Base-by-base conservation (phyloP, 179 eudicot genomes). In the Spergularia azorica region DNA sequence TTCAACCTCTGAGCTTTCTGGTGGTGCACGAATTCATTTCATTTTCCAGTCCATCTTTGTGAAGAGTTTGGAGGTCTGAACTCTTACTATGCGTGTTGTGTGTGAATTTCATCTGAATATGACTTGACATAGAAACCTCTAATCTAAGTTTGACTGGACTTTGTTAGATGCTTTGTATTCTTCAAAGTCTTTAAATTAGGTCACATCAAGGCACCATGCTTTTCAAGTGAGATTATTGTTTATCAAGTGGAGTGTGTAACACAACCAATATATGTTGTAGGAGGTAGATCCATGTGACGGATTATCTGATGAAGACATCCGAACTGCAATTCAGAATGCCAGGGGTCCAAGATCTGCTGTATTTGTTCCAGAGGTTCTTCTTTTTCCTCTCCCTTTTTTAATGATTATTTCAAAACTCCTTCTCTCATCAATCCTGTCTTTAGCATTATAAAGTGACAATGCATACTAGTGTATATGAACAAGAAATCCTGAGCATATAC, bases 31-130 rank as follows among this genome's bases (percentile, higher is more conserved):
- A 73, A 84, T 89, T 77, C 90, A 87, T 72, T 84, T 79, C 64
- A 88, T 88, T 61, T 88, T 88, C 72, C 92, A 89, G 79, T 87
- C 89, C 51, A 89, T 89, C 73, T 89, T 87, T 82, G 90, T 87
- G 61, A 85, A 79, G 79, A 82, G 84, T 71, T 84, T 89, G 74
- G 92, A 89, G 92, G 90, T 86, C 68, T 63, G 73, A 20, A 70
- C 62, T 79, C 57, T 64, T 63, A n/a, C 74, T 46, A 41, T 71
- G 39, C 2, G 39, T 36, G 39, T 36, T 3, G 17, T 67, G n/a
- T 38, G 18, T 58, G 63, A 26, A 56, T 39, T 11, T 14, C n/a
- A 14, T 63, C n/a, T 63, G 66, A 41, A 63, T 17, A 18, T 54
- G 13, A 69, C 13, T 21, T 66, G 41, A 63, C 60, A 18, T n/a